Evolutionary conservation across 345 rosid species (phyloP), one percentile per base, ranked within the genome.

Genomic region (Camelina hispida): DNA sequence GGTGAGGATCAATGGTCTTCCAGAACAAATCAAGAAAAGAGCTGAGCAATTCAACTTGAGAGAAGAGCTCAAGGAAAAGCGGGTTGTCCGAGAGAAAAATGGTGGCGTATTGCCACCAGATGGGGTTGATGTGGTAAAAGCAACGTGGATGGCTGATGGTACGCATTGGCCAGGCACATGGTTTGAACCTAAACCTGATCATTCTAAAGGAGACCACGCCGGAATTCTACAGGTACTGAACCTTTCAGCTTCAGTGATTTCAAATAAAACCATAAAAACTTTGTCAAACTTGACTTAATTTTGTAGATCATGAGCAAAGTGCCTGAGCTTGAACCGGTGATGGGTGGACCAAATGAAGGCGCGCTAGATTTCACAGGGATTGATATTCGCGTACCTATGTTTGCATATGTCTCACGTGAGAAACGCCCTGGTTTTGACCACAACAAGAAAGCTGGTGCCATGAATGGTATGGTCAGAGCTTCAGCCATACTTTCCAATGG

Each of bases 71-170:
- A 91, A 93, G 72, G 91, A 86, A 69, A 91, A 82, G 55, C 75
- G 82, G 34, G 37, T 80, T 0, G 89, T 88, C 0, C 57, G 84
- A 66, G 96, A 89, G 48, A 83, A 87, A 71, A 86, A 89, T 17
- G 89, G 88, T 5, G 92, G 89, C 10, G 63, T 30, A 6, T 58
- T 83, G 78, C 86, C 91, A 0, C 72, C 76, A 0, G 94, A 88
- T 43, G 88, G 85, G 1, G 76, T 83, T 60, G 52, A 72, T 6
- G 84, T 84, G 9, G 73, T 74, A 1, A 81, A 85, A 65, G 98
- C 98, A 47, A 94, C 97, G 2, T 94, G 98, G 98, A 94, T 94
- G 97, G 98, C 98, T 47, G 96, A 94, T 64, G 98, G 97, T 7
- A 93, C 97, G 1, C 97, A 89, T 48, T 93, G 98, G 98, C 98